phyloP scores from a whole-genome alignment of 495 filamentous ascomycete species.

The Penicillium cosmopolitanum region DNA sequence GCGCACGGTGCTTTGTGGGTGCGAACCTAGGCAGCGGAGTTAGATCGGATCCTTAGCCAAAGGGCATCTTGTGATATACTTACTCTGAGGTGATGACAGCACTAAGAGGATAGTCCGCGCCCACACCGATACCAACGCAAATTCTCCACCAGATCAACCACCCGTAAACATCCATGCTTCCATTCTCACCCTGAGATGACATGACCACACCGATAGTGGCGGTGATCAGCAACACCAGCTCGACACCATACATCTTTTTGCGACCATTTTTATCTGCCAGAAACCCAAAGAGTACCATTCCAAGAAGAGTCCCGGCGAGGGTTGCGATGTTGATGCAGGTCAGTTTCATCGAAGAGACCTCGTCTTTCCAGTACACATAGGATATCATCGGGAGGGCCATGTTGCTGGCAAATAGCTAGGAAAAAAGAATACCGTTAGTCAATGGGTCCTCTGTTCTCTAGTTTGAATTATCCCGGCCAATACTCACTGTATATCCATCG shows the following conservation, averaged over 20 bases:
- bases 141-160: slow-evolving; percentile 64
- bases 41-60: background rate
- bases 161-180: slow-evolving; percentile 57
- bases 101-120: slow-evolving; percentile 59
- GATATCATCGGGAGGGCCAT: slow-evolving; percentile 63
- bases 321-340: slow-evolving; percentile 64
- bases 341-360: slow-evolving; percentile 38
- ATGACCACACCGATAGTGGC: slow-evolving; percentile 60
- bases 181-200: slow-evolving; percentile 41
- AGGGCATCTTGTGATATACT: slow-evolving; percentile 8
- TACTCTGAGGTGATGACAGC: slow-evolving; percentile 67
- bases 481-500: slow-evolving; percentile 66
- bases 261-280: slow-evolving; percentile 65
- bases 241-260: slow-evolving; percentile 65
- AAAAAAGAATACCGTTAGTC: background rate
- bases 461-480: background rate
- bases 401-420: slow-evolving; percentile 64
- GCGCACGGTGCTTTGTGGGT: slow-evolving; percentile 58
- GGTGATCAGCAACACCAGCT: slow-evolving; percentile 61
- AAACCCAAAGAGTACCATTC: slow-evolving; percentile 65
- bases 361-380: slow-evolving; percentile 63
- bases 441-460: background rate
- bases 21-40: slow-evolving; percentile 50
- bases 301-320: slow-evolving; percentile 59
- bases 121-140: slow-evolving; percentile 60